These are phyloP conservation scores for Neurospora terricola DNA, from an alignment of 495 filamentous ascomycete species.

Conservation along the genomic window DNA sequence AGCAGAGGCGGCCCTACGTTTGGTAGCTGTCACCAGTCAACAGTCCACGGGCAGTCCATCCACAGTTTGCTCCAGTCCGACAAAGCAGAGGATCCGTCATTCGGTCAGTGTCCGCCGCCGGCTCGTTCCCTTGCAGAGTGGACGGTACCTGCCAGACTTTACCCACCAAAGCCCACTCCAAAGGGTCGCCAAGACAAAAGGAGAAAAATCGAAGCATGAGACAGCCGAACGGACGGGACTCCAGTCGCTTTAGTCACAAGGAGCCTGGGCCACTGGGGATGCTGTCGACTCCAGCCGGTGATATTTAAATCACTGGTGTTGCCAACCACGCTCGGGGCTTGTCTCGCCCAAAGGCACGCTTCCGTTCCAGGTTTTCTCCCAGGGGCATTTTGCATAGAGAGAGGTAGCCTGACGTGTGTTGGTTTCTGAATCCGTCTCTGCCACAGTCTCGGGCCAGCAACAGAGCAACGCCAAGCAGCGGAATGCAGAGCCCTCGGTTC, in stretches of 20 bases:
- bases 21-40: not conserved
- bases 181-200: conserved; percentile 12
- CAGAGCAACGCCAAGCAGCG: not conserved
- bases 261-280: not conserved
- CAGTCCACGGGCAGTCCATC: not conserved
- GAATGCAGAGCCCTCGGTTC: not conserved
- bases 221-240: not conserved
- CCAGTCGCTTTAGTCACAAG: not conserved
- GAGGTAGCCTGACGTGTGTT: not conserved
- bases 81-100: not conserved
- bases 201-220: conserved; percentile 13
- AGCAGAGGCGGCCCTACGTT: not conserved
- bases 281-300: not conserved
- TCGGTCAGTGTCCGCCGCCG: not conserved
- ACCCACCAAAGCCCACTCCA: conserved; percentile 3
- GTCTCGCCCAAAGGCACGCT: not conserved
- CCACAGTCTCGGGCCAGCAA: not conserved
- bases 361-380: not conserved
- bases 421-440: not conserved
- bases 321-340: not conserved
- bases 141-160: not conserved
- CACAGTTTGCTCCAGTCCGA: not conserved
- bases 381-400: not conserved
- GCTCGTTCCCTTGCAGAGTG: not conserved
- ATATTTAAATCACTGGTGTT: not conserved